Evolutionary conservation across 495 filamentous ascomycete species (phyloP).

Genomic region (Penicillium angulare): DNA sequence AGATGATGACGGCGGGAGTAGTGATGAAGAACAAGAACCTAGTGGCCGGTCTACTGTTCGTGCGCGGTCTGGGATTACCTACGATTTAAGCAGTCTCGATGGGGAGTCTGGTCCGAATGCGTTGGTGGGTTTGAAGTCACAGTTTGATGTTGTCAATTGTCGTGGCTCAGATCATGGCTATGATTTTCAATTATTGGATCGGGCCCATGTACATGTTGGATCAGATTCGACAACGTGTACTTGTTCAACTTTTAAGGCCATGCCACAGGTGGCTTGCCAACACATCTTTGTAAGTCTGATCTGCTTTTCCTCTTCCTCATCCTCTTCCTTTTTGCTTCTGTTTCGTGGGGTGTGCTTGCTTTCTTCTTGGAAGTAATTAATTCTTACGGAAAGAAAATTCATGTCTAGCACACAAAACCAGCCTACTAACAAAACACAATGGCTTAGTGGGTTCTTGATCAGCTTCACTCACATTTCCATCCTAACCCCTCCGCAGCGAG

Average conservation of each 20-base stretch:
- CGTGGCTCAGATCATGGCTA: slow-evolving; percentile 28
- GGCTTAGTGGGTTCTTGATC: slow-evolving; percentile 46
- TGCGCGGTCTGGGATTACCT: slow-evolving; percentile 41
- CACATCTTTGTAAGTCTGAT: slow-evolving; percentile 45
- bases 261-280: slow-evolving; percentile 38
- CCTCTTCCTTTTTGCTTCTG: too few species aligned
- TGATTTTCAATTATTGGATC: slow-evolving; percentile 38
- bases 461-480: slow-evolving; percentile 37
- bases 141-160: slow-evolving; percentile 39
- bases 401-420: neutral
- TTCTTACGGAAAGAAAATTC: too few species aligned
- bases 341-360: too few species aligned
- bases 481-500: slow-evolving; percentile 23
- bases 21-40: slow-evolving; percentile 15
- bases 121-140: slow-evolving; percentile 34
- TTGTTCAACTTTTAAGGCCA: slow-evolving; percentile 33
- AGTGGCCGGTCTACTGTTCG: slow-evolving; percentile 23
- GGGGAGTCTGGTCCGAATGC: slow-evolving; percentile 34
- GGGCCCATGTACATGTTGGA: slow-evolving; percentile 31
- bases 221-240: slow-evolving; percentile 33
- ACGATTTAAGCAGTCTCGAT: slow-evolving; percentile 39
- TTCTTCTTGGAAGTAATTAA: too few species aligned
- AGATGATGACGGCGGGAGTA: slow-evolving; percentile 9
- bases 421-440: neutral
- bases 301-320: neutral